Evolutionary conservation across 441 rosid species (phyloP).

Genomic region (Croton setiger): DNA sequence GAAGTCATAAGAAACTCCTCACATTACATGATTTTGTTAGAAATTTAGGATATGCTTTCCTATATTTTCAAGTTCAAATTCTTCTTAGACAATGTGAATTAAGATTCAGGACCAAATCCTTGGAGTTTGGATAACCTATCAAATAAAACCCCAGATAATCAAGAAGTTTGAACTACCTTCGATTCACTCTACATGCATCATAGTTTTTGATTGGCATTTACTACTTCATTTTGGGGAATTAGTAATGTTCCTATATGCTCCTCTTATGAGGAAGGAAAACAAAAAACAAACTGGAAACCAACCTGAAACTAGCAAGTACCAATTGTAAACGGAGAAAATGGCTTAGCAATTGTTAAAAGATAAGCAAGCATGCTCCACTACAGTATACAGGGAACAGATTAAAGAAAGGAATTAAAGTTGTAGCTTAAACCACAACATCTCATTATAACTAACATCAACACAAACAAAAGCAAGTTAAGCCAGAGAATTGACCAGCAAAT

Average conservation of each 20-base stretch:
- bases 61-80: neutral
- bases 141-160: neutral
- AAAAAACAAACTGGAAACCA: neutral
- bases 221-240: neutral
- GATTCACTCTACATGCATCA: neutral
- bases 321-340: neutral
- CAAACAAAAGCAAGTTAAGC: neutral
- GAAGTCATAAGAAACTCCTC: too few relatives aligned
- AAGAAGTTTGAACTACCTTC: neutral
- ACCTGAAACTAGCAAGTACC: neutral
- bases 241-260: neutral
- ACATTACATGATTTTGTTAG: too few relatives aligned
- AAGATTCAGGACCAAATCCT: neutral
- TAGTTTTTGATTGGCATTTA: neutral
- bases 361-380: neutral
- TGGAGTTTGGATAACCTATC: neutral
- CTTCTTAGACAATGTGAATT: neutral
- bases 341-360: neutral
- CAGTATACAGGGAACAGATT: too few relatives aligned
- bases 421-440: neutral
- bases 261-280: neutral
- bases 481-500: slow-evolving; percentile 14
- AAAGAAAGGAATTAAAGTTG: neutral
- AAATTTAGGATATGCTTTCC: too few relatives aligned
- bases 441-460: neutral